These are phyloP conservation scores for Cenchrus purpureus DNA, from an alignment of 176 grass and related monocot genomes.

Conservation along the genomic window DNA sequence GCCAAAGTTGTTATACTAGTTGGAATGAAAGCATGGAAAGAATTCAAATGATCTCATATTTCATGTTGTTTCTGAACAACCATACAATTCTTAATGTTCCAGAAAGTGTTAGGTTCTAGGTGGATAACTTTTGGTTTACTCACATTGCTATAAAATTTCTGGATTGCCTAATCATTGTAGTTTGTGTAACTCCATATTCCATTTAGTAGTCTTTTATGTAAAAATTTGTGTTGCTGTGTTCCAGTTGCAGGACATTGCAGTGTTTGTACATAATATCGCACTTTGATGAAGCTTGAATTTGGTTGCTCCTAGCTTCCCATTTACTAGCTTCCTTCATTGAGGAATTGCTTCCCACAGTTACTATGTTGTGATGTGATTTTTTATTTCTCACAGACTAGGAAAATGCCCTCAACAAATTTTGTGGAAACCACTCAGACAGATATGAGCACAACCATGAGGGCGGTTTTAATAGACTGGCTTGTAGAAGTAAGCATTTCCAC, in stretches of 20 bases:
- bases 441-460: constrained; percentile 80
- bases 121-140: neutral
- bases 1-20: constrained; percentile 13
- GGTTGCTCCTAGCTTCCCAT: neutral
- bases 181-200: constrained; percentile 4
- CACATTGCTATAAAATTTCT: neutral
- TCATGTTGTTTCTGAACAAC: constrained; percentile 3
- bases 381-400: constrained; percentile 67
- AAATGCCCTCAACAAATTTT: constrained; percentile 79
- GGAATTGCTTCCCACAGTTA: constrained; percentile 13
- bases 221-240: neutral
- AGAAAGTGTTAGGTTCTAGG: neutral
- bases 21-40: neutral
- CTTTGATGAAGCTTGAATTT: neutral
- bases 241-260: neutral
- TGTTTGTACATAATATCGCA: constrained; percentile 4
- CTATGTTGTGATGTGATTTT: neutral
- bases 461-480: constrained; percentile 89
- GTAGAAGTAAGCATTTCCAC: constrained; percentile 66
- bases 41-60: constrained; percentile 2
- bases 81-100: neutral
- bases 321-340: constrained; percentile 21
- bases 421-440: constrained; percentile 76
- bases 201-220: constrained; percentile 19
- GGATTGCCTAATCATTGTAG: neutral